Conservation (phyloP, 2,329 filamentous ascomycete genomes). For the Penicillium sp. region DNA sequence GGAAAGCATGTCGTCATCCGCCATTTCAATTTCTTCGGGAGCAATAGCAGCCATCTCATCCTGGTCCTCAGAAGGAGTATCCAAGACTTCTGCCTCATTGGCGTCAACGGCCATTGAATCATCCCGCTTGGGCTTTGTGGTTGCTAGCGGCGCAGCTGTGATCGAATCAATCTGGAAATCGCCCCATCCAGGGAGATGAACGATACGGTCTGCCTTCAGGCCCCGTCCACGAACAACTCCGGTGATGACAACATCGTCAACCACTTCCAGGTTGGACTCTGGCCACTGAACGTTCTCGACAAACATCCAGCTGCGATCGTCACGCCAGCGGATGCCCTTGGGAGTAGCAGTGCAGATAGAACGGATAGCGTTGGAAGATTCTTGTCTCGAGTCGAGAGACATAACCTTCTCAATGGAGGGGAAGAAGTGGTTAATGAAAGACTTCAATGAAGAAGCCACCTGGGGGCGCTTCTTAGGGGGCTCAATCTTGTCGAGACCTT, state of each 20-base stretch:
- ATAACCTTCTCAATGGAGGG: conserved; percentile 88
- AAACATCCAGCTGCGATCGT: conserved; percentile 93
- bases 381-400: conserved; percentile 82
- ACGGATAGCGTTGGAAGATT: conserved; percentile 86
- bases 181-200: conserved; percentile 92
- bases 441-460: conserved; percentile 79
- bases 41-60: conserved; percentile 83
- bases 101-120: conserved; percentile 70
- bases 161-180: conserved; percentile 92
- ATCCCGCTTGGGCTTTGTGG: conserved; percentile 52
- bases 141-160: conserved; percentile 67
- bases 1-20: conserved; percentile 59
- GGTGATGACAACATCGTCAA: conserved; percentile 68
- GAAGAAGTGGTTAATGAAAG: conserved; percentile 92
- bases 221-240: conserved; percentile 83
- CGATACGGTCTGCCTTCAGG: conserved; percentile 82
- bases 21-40: conserved; percentile 80
- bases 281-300: conserved; percentile 78
- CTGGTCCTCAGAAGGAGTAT: conserved; percentile 71
- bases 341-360: conserved; percentile 89
- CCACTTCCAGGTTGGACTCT: conserved; percentile 47
- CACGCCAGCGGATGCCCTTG: conserved; percentile 92
- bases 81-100: conserved; percentile 58
- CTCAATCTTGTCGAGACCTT: conserved; percentile 74
- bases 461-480: conserved; percentile 75